Base-by-base conservation (phyloP, 1,284 basidiomycete genomes). In the Omphalotus olearius region DNA sequence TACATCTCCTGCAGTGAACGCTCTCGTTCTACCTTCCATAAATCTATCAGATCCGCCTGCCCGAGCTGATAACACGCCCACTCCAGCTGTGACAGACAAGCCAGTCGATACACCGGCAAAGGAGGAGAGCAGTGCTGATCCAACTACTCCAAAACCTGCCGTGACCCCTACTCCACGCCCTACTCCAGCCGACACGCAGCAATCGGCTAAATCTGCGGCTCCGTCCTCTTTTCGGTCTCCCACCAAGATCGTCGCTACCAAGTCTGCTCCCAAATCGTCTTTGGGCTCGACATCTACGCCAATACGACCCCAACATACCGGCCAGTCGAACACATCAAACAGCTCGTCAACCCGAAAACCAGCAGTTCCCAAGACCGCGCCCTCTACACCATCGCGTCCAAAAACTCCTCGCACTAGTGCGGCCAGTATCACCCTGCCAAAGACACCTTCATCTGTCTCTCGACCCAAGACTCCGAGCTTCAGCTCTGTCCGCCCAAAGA, bases 231-330 rank as follows among this genome's bases (percentile, higher is more conserved):
- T 49, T 26, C 46, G 47, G 47, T 59, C 65, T 35, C 62, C 60
- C n/a, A 63, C 66, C 48, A 51, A 61, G 23, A 45, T 61, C 10
- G 47, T 57, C 7, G 33, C 67, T 20, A 49, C 59, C 26, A 63
- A 63, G 45, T 53, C 64, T 28, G 56, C 54, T 13, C 44, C 61
- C 14, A 42, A 56, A 14, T 2, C 56, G 16, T 23, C 66, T 54
- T 28, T 44, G 51, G 28, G 54, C 45, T 16, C 48, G 6, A 33
- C 68, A 26, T 54, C 64, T 5, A 38, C 56, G 2, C 35, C 54
- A 62, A 62, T 80, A 56, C 76, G 70, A 58, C 69, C 79, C 5
- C 82, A 83, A 57, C 73, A 73, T 50, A 82, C 81, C 1, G 79
- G 78, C 14, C 71, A 73, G 42, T 77, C 79, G 0, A 69, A 70